Conservation (phyloP, 2,329 filamentous ascomycete species). For the Neospermospora avenae region DNA sequence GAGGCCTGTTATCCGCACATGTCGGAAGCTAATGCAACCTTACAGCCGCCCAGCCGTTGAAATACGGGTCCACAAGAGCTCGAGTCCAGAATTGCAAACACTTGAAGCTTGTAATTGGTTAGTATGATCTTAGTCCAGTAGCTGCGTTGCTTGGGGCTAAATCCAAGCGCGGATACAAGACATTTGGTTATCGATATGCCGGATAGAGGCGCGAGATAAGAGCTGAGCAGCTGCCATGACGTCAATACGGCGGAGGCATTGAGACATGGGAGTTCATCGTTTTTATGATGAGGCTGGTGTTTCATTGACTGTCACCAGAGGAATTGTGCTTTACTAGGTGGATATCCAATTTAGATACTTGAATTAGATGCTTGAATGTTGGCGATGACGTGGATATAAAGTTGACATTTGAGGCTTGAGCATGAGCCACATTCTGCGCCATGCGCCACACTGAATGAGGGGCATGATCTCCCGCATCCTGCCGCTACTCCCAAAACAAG, state of each 20-base stretch:
- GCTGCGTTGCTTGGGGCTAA: not conserved
- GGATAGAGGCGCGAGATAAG: not conserved
- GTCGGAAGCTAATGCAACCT: not conserved
- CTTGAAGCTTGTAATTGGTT: not conserved
- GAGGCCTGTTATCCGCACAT: not conserved
- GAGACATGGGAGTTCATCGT: not conserved
- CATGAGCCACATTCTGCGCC: not conserved
- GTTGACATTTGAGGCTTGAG: too few relatives aligned
- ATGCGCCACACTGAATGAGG: not conserved
- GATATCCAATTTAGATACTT: not conserved
- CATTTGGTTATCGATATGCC: not conserved
- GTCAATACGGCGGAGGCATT: too few relatives aligned
- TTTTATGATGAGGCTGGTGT: not conserved
- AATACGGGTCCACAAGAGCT: not conserved
- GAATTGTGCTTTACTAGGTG: not conserved
- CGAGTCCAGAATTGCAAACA: not conserved
- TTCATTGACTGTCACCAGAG: not conserved
- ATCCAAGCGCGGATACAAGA: constrained; percentile 4
- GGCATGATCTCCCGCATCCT: too few relatives aligned
- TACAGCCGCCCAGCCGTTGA: not conserved
- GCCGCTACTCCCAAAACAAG: not conserved
- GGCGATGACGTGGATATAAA: too few relatives aligned
- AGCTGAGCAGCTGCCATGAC: not conserved
- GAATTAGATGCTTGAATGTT: too few relatives aligned
- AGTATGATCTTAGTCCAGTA: not conserved